Percentiles rank a stretch among this genome's conserved stretches.
Conservation (phyloP, 169 alveolate genomes). For the Perkinsus chesapeaki region DNA sequence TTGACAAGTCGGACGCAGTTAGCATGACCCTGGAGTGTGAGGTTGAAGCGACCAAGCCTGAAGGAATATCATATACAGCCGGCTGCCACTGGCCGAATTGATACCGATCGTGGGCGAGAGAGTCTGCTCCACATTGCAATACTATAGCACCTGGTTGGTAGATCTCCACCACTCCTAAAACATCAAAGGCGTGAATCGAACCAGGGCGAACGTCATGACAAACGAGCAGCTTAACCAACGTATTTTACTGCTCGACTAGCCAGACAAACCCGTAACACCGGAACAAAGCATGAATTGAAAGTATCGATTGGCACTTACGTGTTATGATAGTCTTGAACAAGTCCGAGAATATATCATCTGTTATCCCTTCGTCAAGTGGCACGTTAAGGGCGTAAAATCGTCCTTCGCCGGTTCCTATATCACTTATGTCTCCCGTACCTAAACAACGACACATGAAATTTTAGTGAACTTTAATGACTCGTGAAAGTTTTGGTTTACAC, state of each 20-base stretch:
- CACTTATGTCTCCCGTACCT: conserved; percentile 92
- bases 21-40: conserved; percentile 97
- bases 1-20: conserved; percentile 88
- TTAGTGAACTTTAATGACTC: too few relatives aligned
- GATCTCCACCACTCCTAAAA: conserved; percentile 81
- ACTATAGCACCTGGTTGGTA: conserved; percentile 96
- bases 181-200: neutral
- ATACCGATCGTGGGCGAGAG: conserved; percentile 47
- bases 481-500: too few relatives aligned
- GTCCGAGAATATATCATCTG: conserved; percentile 84
- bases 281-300: too few relatives aligned
- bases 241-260: too few relatives aligned
- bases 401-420: conserved; percentile 87
- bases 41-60: conserved; percentile 92
- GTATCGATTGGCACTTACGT: neutral
- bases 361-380: conserved; percentile 96
- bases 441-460: too few relatives aligned
- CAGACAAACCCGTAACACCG: too few relatives aligned
- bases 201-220: neutral
- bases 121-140: conserved; percentile 98
- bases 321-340: conserved; percentile 82
- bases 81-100: neutral
- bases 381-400: conserved; percentile 93
- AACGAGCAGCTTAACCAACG: too few relatives aligned
- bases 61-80: neutral